phyloP scores from a whole-genome alignment of 2,329 filamentous ascomycete species.

The Mollisia scopiformis region DNA sequence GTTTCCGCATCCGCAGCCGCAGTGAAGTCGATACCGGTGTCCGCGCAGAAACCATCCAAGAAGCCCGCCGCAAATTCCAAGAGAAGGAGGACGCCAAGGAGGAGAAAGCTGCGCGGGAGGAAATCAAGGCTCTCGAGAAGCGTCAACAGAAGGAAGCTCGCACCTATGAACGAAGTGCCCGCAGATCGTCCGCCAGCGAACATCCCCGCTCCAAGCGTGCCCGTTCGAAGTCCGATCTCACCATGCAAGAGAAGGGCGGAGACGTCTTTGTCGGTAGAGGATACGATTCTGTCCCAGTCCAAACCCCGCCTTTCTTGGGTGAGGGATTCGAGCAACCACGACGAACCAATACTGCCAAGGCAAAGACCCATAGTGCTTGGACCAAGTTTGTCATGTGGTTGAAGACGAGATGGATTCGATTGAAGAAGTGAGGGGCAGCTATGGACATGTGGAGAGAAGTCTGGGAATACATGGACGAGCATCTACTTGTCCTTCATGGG shows the following conservation, averaged over 20 bases:
- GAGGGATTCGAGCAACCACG: constrained; percentile 9
- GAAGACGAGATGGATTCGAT: constrained; percentile 56
- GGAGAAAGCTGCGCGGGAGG: constrained; percentile 63
- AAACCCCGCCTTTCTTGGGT: constrained; percentile 10
- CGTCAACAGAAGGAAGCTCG: constrained; percentile 59
- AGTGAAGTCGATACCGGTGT: constrained; percentile 60
- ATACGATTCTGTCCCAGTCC: constrained; percentile 18
- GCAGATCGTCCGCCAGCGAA: constrained; percentile 38
- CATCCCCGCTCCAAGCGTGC: constrained; percentile 40
- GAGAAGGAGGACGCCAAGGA: constrained; percentile 64
- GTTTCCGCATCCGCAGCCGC: constrained; percentile 62
- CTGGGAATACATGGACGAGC: not conserved
- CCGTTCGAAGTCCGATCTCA: constrained; percentile 41
- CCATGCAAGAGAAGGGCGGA: constrained; percentile 27
- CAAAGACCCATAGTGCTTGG: constrained; percentile 64
- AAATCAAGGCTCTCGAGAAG: constrained; percentile 60
- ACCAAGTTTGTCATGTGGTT: constrained; percentile 67
- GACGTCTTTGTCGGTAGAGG: constrained; percentile 23
- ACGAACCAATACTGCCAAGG: constrained; percentile 43
- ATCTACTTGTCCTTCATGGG: not conserved
- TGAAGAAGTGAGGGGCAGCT: constrained; percentile 27
- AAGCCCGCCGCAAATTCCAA: constrained; percentile 65
- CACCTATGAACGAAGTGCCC: constrained; percentile 47
- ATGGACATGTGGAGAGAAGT: not conserved
- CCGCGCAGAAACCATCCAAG: constrained; percentile 59